Base-by-base conservation (phyloP, 2,329 filamentous ascomycete species). In the Pseudogymnoascus verrucosus region DNA sequence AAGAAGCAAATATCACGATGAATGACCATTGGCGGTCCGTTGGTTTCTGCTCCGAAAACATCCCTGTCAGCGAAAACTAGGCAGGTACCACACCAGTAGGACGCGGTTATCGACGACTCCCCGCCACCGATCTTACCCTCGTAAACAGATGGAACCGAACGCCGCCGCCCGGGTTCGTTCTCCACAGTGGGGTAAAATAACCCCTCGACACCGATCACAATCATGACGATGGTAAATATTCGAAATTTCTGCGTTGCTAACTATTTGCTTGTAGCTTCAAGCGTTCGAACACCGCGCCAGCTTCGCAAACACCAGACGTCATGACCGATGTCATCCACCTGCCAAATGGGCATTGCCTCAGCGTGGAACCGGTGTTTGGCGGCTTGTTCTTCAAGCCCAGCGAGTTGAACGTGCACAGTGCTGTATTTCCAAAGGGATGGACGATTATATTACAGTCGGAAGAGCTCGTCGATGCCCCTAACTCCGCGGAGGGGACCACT, bases 381-480 rank as follows among this genome's bases (percentile, higher is more conserved):
- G 93, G 93, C 34, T 82, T 95, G 63, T 90, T 88, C 71, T 97
- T 97, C 85, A 95, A 93, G 74, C 85, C 87, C 64, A 89, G 91
- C 72, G 89, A 95, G 66, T 78, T 90, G 67, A 89, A 83, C 71
- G 79, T 82, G 26, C 85, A 89, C 71, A 83, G 84, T 69, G 87
- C 86, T 61, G 83, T 88, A 3, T 93, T 91, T 65, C 92, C 93
- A 0, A 84, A 90, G 5, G 93, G 93, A 34, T 98, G 93, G 93
- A 96, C 90, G 1, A 87, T 96, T 61, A 89, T 93, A 31, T 80
- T 98, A 39, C 88, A 93, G 70, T 91, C 89, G 1, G 86, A 89
- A 62, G 69, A 73, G 44, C 67, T 67, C 62, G 63, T 67, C 4
- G 68, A 73, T 34, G 70, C 70, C 11, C 72, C 74, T 31, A 71